A percentile compares a stretch with the other conserved stretches of the same genome.
These are phyloP conservation scores for Alnus rubra DNA, from an alignment of 306 rosid genomes.

Conservation along the genomic window DNA sequence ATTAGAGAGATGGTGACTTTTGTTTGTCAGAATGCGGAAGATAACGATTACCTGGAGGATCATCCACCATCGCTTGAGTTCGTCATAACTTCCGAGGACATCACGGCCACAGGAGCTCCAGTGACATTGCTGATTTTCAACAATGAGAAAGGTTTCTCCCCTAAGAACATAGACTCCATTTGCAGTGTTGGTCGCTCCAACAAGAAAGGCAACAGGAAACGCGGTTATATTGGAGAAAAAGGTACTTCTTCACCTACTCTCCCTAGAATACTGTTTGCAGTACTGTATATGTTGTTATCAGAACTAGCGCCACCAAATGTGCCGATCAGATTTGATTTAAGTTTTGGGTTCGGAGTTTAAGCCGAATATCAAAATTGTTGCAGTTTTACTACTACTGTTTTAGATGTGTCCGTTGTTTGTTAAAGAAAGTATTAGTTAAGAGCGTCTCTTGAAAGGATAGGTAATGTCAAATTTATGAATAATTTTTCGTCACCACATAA, in stretches of 20 bases:
- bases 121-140: slow-evolving; percentile 67
- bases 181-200: slow-evolving; percentile 85
- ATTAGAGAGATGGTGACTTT: background rate
- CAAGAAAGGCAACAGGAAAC: slow-evolving; percentile 60
- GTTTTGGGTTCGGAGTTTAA: no score
- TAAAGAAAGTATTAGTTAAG: no score
- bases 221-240: slow-evolving; percentile 87
- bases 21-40: slow-evolving; percentile 72
- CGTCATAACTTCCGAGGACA: slow-evolving; percentile 60
- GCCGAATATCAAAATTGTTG: no score
- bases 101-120: slow-evolving; percentile 64
- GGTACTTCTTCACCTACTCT: slow-evolving; percentile 31
- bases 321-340: no score
- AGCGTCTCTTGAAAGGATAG: no score
- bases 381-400: no score
- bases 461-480: no score
- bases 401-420: no score
- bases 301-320: no score
- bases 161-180: slow-evolving; percentile 60
- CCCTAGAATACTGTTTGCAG: no score
- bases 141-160: slow-evolving; percentile 75
- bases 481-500: no score
- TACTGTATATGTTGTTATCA: no score
- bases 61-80: slow-evolving; percentile 55
- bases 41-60: slow-evolving; percentile 52